Percentiles rank a stretch among this genome's conserved stretches.
phyloP scores from a whole-genome alignment of 768 basidiomycete species.

The Termitomyces heimii region DNA sequence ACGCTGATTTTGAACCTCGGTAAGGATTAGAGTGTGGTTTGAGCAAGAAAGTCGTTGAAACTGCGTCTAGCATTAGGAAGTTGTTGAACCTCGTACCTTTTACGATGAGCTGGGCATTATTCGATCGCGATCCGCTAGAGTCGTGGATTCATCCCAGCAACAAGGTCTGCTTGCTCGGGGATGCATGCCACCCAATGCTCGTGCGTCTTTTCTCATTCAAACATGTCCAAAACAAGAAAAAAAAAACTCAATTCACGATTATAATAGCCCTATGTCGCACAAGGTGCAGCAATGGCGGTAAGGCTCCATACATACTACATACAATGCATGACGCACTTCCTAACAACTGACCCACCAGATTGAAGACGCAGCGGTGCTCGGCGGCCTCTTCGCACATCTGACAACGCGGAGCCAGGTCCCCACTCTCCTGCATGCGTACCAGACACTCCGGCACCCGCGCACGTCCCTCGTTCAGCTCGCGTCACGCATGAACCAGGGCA shows the following conservation, averaged over 20 bases:
- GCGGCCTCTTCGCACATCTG: slow-evolving; percentile 45
- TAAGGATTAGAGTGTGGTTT: slow-evolving; percentile 10
- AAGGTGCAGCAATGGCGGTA: slow-evolving; percentile 52
- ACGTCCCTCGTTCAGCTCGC: slow-evolving; percentile 42
- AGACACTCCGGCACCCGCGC: slow-evolving; percentile 45
- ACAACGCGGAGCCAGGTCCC: slow-evolving; percentile 31
- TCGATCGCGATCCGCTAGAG: slow-evolving; percentile 40
- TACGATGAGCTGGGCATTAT: slow-evolving; percentile 40
- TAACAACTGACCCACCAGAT: slow-evolving; percentile 24
- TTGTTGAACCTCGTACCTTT: slow-evolving; percentile 38
- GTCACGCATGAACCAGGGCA: slow-evolving; percentile 43
- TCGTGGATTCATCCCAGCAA: slow-evolving; percentile 43
- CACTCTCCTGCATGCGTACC: slow-evolving; percentile 44
- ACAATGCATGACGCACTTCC: neutral
- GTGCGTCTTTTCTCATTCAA: slow-evolving; percentile 25
- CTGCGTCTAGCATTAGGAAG: slow-evolving; percentile 31
- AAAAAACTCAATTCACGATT: too few species aligned
- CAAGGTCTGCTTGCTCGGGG: slow-evolving; percentile 42
- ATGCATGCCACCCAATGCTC: slow-evolving; percentile 55
- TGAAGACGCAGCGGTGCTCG: slow-evolving; percentile 46
- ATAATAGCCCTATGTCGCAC: slow-evolving; percentile 46
- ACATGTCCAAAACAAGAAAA: too few species aligned
- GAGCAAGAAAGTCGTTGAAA: neutral
- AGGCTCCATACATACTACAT: neutral
- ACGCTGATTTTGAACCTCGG: slow-evolving; percentile 44